Base-by-base conservation (phyloP, 2,329 filamentous ascomycete species). In the Fonsecaea monophora region DNA sequence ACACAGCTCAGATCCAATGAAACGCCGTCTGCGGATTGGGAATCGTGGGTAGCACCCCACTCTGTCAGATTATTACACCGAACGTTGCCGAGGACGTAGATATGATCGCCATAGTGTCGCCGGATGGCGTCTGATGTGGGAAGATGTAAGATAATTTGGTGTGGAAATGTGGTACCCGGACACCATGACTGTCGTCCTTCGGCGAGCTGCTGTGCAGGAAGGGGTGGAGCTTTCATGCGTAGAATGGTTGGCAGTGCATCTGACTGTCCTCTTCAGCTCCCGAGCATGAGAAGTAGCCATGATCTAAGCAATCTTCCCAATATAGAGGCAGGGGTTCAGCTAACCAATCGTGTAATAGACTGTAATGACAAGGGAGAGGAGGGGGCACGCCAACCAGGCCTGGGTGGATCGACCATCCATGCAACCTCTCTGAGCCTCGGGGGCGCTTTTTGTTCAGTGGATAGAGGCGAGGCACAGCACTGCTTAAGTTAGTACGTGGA, bases 401-500 rank as follows among this genome's bases (percentile, higher is more conserved):
- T 38, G 37, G 18, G 45, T 21, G 21, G 45, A 10, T 50, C 40
- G 13, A n/a, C 7, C 5, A 6, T 5, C 45, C 18, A 12, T 50
- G 45, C 45, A 10, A 50, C 18, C 45, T 25, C 45, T 25, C 25
- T 25, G 18, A 25, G 9, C 40, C 10, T 48, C 45, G 6, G 4
- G 45, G 8, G 9, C 9, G 1, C 18, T 50, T 10, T 25, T 25
- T 25, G 25, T 25, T 25, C 25, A 25, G 25, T 25, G 25, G 45
- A 8, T 18, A 50, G 13, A 50, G 45, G 13, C 8, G 18, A 25
- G 18, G 8, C 7, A 50, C 45, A 12, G 18, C 21, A 13, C 10
- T 25, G 25, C 45, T 50, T 50, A 50, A 50, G 21, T 50, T 50
- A 50, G 45, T 12, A 50, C 6, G 45, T 50, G 45, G 45, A 25